These are phyloP conservation scores for Neonectria punicea DNA, from an alignment of 2,329 filamentous ascomycete species.

Conservation along the genomic window DNA sequence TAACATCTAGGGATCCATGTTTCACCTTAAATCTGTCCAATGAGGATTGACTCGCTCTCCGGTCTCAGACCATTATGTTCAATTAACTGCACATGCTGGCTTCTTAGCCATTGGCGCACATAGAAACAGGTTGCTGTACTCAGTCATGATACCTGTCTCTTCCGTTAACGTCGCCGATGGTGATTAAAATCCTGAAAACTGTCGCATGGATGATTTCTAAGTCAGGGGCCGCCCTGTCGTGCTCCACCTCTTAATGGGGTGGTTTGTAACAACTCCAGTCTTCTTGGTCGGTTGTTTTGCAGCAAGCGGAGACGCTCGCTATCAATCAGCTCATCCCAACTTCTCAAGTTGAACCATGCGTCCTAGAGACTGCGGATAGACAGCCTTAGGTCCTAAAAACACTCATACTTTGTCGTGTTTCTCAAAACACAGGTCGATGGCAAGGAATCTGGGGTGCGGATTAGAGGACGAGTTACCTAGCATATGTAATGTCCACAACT, in stretches of 20 bases:
- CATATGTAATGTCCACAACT: background rate
- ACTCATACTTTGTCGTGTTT: background rate
- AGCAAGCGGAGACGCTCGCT: background rate
- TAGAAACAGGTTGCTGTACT: background rate
- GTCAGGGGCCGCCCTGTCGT: background rate
- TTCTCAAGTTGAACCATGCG: background rate
- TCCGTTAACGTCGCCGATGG: background rate
- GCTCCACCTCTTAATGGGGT: background rate
- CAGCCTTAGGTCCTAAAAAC: background rate
- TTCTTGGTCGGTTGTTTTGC: background rate
- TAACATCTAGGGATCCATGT: background rate
- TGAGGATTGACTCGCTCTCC: background rate
- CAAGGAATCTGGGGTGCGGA: background rate
- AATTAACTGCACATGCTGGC: background rate
- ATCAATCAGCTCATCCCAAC: background rate
- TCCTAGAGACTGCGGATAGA: background rate
- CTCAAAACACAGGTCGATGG: background rate
- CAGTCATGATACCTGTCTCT: background rate
- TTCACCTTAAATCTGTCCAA: background rate
- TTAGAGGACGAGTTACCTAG: background rate
- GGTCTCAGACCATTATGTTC: conserved; percentile 1
- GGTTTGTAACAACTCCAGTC: background rate
- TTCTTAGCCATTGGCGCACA: background rate
- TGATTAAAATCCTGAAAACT: background rate
- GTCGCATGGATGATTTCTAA: background rate